Conservation (phyloP, 176 grass and related monocot species). For the Musa beccarii region DNA sequence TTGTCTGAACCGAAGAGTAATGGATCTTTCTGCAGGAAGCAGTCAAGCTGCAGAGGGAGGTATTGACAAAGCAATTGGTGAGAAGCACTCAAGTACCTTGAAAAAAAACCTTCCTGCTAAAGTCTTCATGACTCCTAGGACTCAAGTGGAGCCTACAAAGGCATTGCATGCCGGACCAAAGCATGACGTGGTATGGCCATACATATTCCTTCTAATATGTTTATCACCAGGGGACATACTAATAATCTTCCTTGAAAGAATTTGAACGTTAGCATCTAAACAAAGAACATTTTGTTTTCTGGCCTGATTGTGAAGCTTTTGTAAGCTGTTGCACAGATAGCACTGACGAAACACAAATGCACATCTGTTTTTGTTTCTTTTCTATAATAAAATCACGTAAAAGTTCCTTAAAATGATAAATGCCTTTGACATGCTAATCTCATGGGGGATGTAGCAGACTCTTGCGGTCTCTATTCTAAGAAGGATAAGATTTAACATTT, state of each 20-base stretch:
- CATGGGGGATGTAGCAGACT: neutral
- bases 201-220: no score
- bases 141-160: slow-evolving; percentile 43
- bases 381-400: no score
- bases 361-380: no score
- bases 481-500: no score
- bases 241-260: no score
- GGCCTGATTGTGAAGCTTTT: no score
- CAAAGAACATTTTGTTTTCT: no score
- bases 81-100: slow-evolving; percentile 27
- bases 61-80: slow-evolving; percentile 26
- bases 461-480: neutral
- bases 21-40: slow-evolving; percentile 24
- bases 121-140: slow-evolving; percentile 47
- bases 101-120: slow-evolving; percentile 39
- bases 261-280: no score
- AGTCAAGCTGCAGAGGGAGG: slow-evolving; percentile 32
- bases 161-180: slow-evolving; percentile 58
- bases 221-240: no score
- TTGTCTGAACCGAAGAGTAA: slow-evolving; percentile 19
- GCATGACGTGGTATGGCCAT: slow-evolving; percentile 37
- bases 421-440: neutral
- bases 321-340: no score
- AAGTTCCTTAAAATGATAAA: neutral
- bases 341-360: no score